Evolutionary conservation across 768 basidiomycete species (phyloP), one percentile per base, ranked within the genome.

Genomic region (Phaeolepiota aurea): DNA sequence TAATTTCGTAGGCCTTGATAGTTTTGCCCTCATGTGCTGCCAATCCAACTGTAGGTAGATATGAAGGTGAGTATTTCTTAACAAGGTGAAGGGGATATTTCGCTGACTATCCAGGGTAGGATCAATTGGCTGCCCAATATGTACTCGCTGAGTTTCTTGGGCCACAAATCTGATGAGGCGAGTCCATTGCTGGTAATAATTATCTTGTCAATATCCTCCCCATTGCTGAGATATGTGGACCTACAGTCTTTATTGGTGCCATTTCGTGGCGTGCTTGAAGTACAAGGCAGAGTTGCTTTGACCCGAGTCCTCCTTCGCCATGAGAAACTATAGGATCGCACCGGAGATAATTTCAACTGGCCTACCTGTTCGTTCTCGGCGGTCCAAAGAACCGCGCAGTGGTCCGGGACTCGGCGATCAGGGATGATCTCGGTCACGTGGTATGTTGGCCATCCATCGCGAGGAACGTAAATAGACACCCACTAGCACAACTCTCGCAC

Each of bases 161-260:
- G 87, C 87, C 20, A 85, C 71, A 54, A 89, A 89, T 44, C 87
- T 83, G 50, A 89, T 86, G 39, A 89, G 72, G 38, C 87, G 79
- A 22, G 77, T 77, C 87, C 87, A 89, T 70, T 72, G 68, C 79
- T 84, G 46, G 35, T 11, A 25, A 37, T 28, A 20, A 43, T 18
- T 12, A 18, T 33, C 37, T 9, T 34, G 38, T 15, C 23, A 37
- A 32, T 20, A 10, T 36, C 30, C 32, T 38, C 19, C 14, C 37
- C 4, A 43, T 34, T 7, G 5, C 33, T 41, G n/a, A 43, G 20
- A 5, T 40, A n/a, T 31, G 13, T 19, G 15, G 30, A 54, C 72
- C 38, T 51, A 79, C 80, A 34, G 77, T 79, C 49, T 50, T 65
- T 34, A 80, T 75, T 40, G 77, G 76, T 10, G 76, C 56, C 79